Evolutionary conservation across 2,329 filamentous ascomycete species (phyloP).

Genomic region (Fusarium tjaetaba): DNA sequence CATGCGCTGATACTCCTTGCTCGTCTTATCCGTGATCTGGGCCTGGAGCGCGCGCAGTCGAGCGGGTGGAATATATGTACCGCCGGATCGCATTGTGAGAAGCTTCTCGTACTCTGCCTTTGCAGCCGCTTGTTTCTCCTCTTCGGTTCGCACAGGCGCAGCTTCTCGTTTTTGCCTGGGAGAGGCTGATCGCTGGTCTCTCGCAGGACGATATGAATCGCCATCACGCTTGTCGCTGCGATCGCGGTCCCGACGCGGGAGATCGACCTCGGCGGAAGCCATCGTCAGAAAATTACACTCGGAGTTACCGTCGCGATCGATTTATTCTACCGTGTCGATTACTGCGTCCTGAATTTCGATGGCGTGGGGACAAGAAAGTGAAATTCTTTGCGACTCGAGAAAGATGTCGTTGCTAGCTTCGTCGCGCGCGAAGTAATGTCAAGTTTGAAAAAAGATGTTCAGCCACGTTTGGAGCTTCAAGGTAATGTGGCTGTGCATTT

Average conservation of each 20-base stretch:
- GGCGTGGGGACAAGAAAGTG: slow-evolving; percentile 17
- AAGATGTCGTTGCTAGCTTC: slow-evolving; percentile 30
- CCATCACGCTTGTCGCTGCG: slow-evolving; percentile 54
- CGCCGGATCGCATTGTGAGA: slow-evolving; percentile 90
- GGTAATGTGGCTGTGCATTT: slow-evolving; percentile 21
- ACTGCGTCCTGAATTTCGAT: slow-evolving; percentile 11
- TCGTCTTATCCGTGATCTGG: slow-evolving; percentile 95
- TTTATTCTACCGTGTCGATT: not conserved
- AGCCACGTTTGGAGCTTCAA: not conserved
- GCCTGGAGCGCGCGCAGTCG: slow-evolving; percentile 90
- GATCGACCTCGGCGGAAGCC: slow-evolving; percentile 58
- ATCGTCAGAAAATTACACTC: slow-evolving; percentile 43
- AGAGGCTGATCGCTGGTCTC: slow-evolving; percentile 40
- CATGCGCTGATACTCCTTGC: slow-evolving; percentile 98
- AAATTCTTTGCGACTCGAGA: slow-evolving; percentile 14
- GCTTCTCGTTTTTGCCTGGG: slow-evolving; percentile 48
- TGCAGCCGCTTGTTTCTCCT: slow-evolving; percentile 86
- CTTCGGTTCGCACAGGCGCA: slow-evolving; percentile 67
- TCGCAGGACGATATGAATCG: slow-evolving; percentile 61
- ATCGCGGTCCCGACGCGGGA: slow-evolving; percentile 52
- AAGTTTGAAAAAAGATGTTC: slow-evolving; percentile 39
- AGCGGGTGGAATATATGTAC: slow-evolving; percentile 95
- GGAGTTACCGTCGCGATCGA: not conserved
- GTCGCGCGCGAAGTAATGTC: slow-evolving; percentile 13
- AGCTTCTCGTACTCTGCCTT: slow-evolving; percentile 96